Percentiles rank a stretch among this genome's conserved stretches.
Evolutionary conservation across 495 filamentous ascomycete genomes (phyloP).

Genomic region (Talaromyces thailandensis): DNA sequence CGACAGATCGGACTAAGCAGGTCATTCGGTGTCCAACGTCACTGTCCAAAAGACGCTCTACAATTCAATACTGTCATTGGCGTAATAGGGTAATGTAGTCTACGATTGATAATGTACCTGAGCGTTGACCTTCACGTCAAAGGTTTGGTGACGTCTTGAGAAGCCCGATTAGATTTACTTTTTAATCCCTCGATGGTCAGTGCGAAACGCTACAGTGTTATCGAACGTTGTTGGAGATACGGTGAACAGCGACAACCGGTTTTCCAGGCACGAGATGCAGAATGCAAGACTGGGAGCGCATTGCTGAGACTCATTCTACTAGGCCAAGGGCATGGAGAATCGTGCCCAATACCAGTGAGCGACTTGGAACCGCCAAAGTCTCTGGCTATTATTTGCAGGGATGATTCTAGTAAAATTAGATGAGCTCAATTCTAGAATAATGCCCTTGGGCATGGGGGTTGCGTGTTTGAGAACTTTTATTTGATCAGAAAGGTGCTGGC

Average conservation of each 20-base stretch:
- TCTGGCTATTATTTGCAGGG: not conserved
- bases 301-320: not conserved
- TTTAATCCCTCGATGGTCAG: not conserved
- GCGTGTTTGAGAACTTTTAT: not conserved
- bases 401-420: not conserved
- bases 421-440: not conserved
- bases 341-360: not conserved
- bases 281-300: not conserved
- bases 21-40: not conserved
- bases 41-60: not conserved
- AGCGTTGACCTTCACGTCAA: not conserved
- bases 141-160: not conserved
- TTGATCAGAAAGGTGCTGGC: not conserved
- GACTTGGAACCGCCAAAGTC: not conserved
- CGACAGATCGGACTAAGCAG: not conserved
- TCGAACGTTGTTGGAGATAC: not conserved
- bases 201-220: not conserved
- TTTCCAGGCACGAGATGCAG: not conserved
- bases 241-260: not conserved
- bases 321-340: not conserved
- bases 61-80: not conserved
- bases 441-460: not conserved
- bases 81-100: not conserved
- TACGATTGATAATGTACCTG: not conserved
- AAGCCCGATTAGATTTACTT: not conserved